phyloP scores from a whole-genome alignment of 2,329 filamentous ascomycete species.

The Xylariaceae sp. region DNA sequence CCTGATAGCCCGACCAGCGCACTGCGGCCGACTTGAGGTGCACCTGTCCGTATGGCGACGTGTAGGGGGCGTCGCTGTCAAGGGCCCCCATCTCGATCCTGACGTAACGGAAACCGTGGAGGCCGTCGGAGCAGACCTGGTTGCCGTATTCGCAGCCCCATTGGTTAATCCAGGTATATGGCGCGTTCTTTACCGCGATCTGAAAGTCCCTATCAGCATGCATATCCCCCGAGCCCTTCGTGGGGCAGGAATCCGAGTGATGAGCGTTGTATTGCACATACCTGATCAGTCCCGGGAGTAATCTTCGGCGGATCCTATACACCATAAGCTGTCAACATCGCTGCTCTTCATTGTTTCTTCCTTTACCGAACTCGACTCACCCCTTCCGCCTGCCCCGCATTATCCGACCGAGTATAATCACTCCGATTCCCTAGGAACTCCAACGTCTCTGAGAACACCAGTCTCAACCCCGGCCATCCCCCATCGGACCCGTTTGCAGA shows the following conservation, averaged over 20 bases:
- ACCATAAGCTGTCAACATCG: background rate
- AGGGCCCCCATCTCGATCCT: constrained; percentile 44
- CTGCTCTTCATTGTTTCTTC: background rate
- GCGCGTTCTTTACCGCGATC: constrained; percentile 38
- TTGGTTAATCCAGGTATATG: constrained; percentile 41
- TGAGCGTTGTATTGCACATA: too few species aligned
- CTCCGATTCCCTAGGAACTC: constrained; percentile 39
- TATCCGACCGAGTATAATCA: constrained; percentile 46
- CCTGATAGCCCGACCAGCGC: constrained; percentile 40
- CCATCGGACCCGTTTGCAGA: constrained; percentile 19
- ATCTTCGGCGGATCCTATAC: constrained; percentile 21
- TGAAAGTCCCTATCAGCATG: too few species aligned
- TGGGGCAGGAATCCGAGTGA: too few species aligned
- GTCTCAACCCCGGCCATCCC: constrained; percentile 34
- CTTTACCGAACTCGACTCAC: background rate
- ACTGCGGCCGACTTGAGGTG: constrained; percentile 38
- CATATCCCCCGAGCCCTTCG: too few species aligned
- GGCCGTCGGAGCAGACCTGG: constrained; percentile 46
- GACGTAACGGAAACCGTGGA: constrained; percentile 50
- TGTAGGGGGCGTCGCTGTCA: constrained; percentile 38
- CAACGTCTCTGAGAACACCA: constrained; percentile 46
- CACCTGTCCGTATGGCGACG: constrained; percentile 37
- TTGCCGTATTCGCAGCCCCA: constrained; percentile 38
- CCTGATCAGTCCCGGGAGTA: constrained; percentile 45
- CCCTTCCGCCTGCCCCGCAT: constrained; percentile 19